Evolutionary conservation across 768 basidiomycete species (phyloP), one percentile per base, ranked within the genome.

Genomic region (Plicaturopsis crispa): DNA sequence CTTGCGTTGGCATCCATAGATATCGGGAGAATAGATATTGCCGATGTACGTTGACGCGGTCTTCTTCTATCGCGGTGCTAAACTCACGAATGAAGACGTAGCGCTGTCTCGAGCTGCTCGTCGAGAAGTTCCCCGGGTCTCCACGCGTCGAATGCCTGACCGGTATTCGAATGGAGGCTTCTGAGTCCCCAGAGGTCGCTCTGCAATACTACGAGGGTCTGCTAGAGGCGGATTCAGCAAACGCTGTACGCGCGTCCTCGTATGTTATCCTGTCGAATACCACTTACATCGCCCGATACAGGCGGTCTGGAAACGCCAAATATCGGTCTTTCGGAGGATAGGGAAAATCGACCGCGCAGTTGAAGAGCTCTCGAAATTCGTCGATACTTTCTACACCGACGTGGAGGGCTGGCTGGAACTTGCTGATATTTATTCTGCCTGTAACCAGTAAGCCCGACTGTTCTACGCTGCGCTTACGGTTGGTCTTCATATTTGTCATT

Each of bases 371-470:
- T 73, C 74, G 11, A 64, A 70, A 31, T 80, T 82, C 48, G 70
- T 91, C 14, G 91, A 96, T 50, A 88, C 83, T 0, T 84, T 90
- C 54, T 96, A 94, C 55, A 78, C 78, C 16, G 92, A 96, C 46
- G 66, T 82, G 11, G 88, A 92, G 47, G 89, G 75, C 8, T 94
- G 92, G 91, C 60, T 86, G 13, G 84, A 92, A 54, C 74, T 96
- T 17, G 80, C 86, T 0, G 82, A 86, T 50, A 73, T 88, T 4
- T 89, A 94, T 48, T 65, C 78, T 4, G 68, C 74, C 8, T 79
- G 81, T 48, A 75, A 78, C 47, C 80, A 84, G 87, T 91, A 45
- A 37, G 84, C 63, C 3, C 14, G 32, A 24, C 28, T 33, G 26
- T 24, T 38, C 28, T 30, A 16, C 19, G 20, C 14, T 17, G 21